These are phyloP conservation scores for Piedraia hortae DNA, from an alignment of 2,329 filamentous ascomycete genomes.

Conservation along the genomic window DNA sequence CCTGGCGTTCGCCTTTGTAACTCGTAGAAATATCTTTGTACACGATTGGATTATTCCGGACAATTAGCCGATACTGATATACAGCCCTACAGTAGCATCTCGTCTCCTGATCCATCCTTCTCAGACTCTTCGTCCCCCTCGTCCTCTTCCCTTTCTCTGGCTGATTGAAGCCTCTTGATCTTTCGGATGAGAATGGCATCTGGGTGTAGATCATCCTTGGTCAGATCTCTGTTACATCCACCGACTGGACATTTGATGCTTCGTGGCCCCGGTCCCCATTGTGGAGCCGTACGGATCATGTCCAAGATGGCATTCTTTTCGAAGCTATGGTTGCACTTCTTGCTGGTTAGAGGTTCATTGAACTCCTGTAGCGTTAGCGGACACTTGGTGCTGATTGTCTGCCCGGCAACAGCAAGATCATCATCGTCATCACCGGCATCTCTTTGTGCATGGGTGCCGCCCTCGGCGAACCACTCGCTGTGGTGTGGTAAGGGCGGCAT, in stretches of 20 bases:
- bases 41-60: no score
- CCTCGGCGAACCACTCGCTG: conserved; percentile 33
- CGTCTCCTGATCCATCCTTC: no score
- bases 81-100: no score
- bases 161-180: conserved; percentile 26
- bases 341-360: conserved; percentile 36
- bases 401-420: conserved; percentile 38
- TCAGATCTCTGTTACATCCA: conserved; percentile 31
- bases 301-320: conserved; percentile 36
- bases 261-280: conserved; percentile 4
- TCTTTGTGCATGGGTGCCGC: conserved; percentile 16
- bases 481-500: conserved; percentile 24
- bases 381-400: conserved; percentile 38
- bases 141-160: conserved; percentile 18
- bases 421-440: conserved; percentile 28
- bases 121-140: conserved; percentile 15
- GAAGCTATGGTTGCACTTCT: conserved; percentile 43
- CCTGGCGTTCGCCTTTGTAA: no score
- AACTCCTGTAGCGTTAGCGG: conserved; percentile 38
- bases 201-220: conserved; percentile 24
- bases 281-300: conserved; percentile 14
- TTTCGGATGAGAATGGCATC: conserved; percentile 30
- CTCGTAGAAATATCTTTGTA: no score
- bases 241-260: conserved; percentile 32
- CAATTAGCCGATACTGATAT: no score